phyloP scores from a whole-genome alignment of 2,329 filamentous ascomycete genomes.

The Fusarium verrucosum region DNA sequence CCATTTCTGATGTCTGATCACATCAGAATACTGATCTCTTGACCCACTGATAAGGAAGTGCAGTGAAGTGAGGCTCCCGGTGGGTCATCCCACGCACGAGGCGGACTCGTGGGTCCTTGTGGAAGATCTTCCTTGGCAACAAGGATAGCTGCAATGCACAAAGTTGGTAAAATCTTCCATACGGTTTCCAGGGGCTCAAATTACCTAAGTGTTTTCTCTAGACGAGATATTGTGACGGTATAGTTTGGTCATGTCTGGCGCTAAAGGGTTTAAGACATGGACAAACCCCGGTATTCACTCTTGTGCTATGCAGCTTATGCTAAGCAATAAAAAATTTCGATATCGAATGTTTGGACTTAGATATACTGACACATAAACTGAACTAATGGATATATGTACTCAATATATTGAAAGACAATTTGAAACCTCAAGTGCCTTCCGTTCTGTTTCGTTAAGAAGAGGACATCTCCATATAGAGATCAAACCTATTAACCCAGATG shows the following conservation, averaged over 20 bases:
- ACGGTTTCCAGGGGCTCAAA: neutral
- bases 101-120: constrained; percentile 4
- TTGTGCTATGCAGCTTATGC: neutral
- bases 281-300: neutral
- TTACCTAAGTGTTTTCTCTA: neutral
- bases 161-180: constrained; percentile 7
- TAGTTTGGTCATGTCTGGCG: neutral
- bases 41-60: constrained; percentile 21
- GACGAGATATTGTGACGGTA: constrained; percentile 13
- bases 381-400: neutral
- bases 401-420: too few species aligned
- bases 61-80: constrained; percentile 20
- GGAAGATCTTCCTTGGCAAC: constrained; percentile 16
- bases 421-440: too few species aligned
- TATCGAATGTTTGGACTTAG: neutral
- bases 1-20: neutral
- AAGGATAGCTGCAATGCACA: constrained; percentile 6
- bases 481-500: too few species aligned
- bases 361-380: neutral
- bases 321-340: neutral
- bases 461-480: too few species aligned
- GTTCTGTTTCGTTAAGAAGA: too few species aligned
- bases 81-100: constrained; percentile 13
- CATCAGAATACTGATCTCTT: neutral
- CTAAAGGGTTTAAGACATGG: neutral